A percentile compares a stretch with the other conserved stretches of the same genome.
Evolutionary conservation across 1,284 basidiomycete species (phyloP).

Genomic region (Sanghuangporus sanghuang): DNA sequence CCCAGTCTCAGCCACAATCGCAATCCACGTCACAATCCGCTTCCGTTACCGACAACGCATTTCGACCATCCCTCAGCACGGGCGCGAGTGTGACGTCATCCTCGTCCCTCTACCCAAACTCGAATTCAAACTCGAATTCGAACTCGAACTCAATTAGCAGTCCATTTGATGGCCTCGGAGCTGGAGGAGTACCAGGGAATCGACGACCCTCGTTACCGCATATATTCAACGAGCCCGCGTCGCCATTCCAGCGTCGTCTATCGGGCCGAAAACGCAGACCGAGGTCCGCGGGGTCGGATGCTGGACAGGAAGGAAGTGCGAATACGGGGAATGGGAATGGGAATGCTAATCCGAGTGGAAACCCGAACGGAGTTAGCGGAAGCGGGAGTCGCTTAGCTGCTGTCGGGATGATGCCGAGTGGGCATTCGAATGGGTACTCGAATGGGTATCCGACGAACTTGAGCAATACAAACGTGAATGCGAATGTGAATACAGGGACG

Average conservation of each 20-base stretch:
- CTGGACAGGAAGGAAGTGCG: conserved; percentile 2
- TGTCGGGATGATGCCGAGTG: not conserved
- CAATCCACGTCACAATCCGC: not conserved
- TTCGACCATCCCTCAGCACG: not conserved
- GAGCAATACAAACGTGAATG: not conserved
- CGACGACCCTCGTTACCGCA: conserved; percentile 17
- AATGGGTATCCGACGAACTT: not conserved
- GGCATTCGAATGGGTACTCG: not conserved
- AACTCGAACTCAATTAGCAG: not conserved
- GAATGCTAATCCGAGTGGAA: not conserved
- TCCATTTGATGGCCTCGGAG: not conserved
- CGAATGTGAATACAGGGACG: not conserved
- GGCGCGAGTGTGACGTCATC: not conserved
- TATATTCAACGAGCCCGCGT: conserved; percentile 9
- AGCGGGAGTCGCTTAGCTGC: not conserved
- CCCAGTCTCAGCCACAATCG: not conserved
- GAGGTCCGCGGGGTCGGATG: conserved; percentile 13
- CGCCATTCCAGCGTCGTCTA: not conserved
- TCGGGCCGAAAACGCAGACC: conserved; percentile 10
- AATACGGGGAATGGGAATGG: not conserved
- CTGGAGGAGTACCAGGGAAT: not conserved
- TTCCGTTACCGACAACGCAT: not conserved
- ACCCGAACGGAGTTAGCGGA: not conserved
- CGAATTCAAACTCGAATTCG: not conserved
- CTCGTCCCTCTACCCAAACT: not conserved